Evolutionary conservation across 805 yeast genomes (phyloP).

Genomic region (Metschnikowia santaceciliae): DNA sequence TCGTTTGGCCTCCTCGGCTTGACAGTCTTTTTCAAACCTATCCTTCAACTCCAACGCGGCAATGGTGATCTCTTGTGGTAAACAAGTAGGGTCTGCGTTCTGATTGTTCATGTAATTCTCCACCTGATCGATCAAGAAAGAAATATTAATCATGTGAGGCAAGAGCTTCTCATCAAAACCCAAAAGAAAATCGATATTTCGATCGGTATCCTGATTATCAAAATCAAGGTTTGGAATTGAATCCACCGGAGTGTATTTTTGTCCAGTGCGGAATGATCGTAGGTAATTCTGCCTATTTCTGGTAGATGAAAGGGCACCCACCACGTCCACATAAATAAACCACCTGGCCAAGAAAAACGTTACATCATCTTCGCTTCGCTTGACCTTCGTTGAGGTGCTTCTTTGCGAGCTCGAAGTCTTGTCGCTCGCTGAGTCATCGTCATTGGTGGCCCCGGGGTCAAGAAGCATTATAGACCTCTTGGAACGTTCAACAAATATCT

Average conservation of each 20-base stretch:
- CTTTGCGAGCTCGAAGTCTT: background rate
- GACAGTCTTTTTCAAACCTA: constrained; percentile 10
- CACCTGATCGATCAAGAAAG: constrained; percentile 28
- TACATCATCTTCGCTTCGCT: constrained; percentile 33
- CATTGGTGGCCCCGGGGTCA: background rate
- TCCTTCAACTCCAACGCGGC: constrained; percentile 35
- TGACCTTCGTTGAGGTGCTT: constrained; percentile 5
- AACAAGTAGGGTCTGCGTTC: constrained; percentile 16
- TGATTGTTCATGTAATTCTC: constrained; percentile 17
- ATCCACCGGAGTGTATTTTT: constrained; percentile 20
- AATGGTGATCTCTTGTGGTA: constrained; percentile 22
- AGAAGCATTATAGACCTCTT: background rate
- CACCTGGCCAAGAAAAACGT: constrained; percentile 59
- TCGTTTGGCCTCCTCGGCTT: constrained; percentile 14
- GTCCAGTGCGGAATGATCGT: constrained; percentile 18
- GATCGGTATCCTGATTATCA: constrained; percentile 21
- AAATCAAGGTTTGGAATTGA: constrained; percentile 16
- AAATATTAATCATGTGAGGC: constrained; percentile 53
- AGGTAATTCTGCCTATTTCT: constrained; percentile 30
- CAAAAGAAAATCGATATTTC: constrained; percentile 55
- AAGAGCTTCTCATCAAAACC: constrained; percentile 66
- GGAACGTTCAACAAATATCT: constrained; percentile 52
- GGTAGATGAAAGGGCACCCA: constrained; percentile 60
- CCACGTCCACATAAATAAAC: constrained; percentile 65
- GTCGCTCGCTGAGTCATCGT: background rate